Evolutionary conservation across 768 basidiomycete species (phyloP).

Genomic region (Neoboletus magnificus): DNA sequence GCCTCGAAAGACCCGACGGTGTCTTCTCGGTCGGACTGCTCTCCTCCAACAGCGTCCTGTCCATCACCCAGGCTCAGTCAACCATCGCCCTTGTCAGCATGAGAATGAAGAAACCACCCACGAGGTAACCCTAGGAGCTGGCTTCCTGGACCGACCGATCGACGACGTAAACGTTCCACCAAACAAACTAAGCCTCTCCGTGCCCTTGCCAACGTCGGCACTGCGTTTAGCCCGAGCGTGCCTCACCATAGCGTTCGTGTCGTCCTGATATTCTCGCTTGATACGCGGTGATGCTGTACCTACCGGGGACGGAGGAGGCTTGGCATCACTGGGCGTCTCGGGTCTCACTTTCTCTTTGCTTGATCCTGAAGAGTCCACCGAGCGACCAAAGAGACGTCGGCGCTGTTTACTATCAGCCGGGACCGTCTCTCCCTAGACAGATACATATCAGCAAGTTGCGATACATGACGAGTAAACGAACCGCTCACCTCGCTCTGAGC

Average conservation of each 20-base stretch:
- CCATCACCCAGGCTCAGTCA: not conserved
- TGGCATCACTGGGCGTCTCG: constrained; percentile 25
- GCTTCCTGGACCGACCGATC: constrained; percentile 70
- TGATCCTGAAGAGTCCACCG: constrained; percentile 34
- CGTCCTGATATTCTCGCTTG: constrained; percentile 24
- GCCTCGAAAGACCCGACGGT: constrained; percentile 47
- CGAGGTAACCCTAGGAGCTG: constrained; percentile 71
- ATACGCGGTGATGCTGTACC: constrained; percentile 18
- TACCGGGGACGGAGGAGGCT: constrained; percentile 23
- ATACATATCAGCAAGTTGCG: not conserved
- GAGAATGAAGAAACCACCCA: constrained; percentile 34
- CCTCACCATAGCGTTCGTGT: constrained; percentile 22
- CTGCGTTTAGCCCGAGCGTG: constrained; percentile 24
- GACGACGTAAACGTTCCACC: constrained; percentile 59
- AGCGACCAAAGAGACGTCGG: constrained; percentile 61
- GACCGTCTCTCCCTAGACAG: constrained; percentile 51
- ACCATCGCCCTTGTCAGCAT: not conserved
- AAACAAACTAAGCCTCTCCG: constrained; percentile 80
- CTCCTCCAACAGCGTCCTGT: constrained; percentile 31
- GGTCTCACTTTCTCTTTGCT: constrained; percentile 37
- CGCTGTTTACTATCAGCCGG: constrained; percentile 40
- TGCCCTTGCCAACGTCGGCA: constrained; percentile 41
- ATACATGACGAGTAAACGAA: not conserved
- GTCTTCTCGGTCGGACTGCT: constrained; percentile 38
- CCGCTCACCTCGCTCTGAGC: constrained; percentile 65